Evolutionary conservation across 1,284 basidiomycete species (phyloP).

Genomic region (Microstroma glucosiphilum): DNA sequence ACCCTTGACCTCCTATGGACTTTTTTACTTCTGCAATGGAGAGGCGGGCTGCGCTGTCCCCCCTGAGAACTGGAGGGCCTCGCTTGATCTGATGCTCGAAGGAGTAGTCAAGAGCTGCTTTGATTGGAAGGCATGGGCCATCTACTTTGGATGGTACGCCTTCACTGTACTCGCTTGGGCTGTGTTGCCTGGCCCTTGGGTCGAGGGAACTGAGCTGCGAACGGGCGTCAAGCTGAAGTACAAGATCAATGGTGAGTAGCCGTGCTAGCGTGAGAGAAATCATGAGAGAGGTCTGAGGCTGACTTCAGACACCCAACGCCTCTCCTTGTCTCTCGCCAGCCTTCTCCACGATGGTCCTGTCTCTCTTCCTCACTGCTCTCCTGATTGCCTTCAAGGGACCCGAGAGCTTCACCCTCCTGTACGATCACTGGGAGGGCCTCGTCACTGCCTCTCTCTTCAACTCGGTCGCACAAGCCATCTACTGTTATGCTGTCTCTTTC

Average conservation of each 20-base stretch:
- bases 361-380: constrained; percentile 59
- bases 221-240: constrained; percentile 72
- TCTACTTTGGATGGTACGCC: constrained; percentile 84
- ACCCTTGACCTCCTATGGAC: constrained; percentile 68
- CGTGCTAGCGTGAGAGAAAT: neutral
- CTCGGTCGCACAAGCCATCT: constrained; percentile 61
- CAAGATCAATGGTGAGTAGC: constrained; percentile 79
- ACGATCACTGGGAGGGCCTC: constrained; percentile 86
- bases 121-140: constrained; percentile 68
- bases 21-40: constrained; percentile 82
- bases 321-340: constrained; percentile 55
- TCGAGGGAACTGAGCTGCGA: constrained; percentile 71
- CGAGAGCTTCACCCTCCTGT: constrained; percentile 75
- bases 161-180: constrained; percentile 78
- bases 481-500: constrained; percentile 71
- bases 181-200: constrained; percentile 76
- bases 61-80: constrained; percentile 24
- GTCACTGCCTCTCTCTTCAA: constrained; percentile 76
- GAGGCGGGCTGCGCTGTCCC: constrained; percentile 37
- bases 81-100: constrained; percentile 19
- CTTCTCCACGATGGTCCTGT: constrained; percentile 69
- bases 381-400: constrained; percentile 68
- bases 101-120: constrained; percentile 56
- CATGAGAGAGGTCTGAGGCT: neutral
- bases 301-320: neutral